Evolutionary conservation across 768 basidiomycete species (phyloP), one percentile per base, ranked within the genome.

Genomic region (Leccinum subtestaceum): DNA sequence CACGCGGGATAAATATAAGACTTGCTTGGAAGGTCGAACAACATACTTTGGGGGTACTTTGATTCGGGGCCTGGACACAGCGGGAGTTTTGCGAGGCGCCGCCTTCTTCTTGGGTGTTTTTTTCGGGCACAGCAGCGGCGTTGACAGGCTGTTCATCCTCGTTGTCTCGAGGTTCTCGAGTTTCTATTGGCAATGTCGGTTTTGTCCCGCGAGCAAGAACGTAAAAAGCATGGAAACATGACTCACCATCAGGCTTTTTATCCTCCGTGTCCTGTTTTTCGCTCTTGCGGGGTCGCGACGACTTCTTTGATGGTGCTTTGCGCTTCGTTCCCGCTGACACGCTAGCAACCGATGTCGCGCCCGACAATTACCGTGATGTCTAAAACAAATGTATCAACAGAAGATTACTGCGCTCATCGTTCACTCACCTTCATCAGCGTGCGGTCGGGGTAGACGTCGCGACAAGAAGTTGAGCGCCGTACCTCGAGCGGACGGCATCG

Each of bases 231-330:
- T 60, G 62, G 65, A 60, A 27, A 71, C 59, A 60, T 67, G 71
- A 63, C 73, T 62, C 66, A 79, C 75, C 71, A 77, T 63, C 80
- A 60, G 67, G 75, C 73, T 78, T 80, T 75, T 77, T 82, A 61
- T 80, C 74, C n/a, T 69, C 74, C 72, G 61, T 74, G 57, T 73
- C 72, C 29, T 76, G 77, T 63, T 80, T 82, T 58, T 81, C 81
- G 60, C 63, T 78, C 70, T 83, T 85, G 60, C 82, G 80, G 43
- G 83, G 73, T 63, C 81, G 84, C 56, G 79, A 72, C 53, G 78
- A 67, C 71, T 84, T 85, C 65, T 72, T 73, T 38, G 71, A 69
- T 36, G 80, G 72, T 40, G 77, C 69, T 70, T 81, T 86, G 54
- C 78, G 79, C 67, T 84, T 85, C 60, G 78, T 74, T 46, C 76